Evolutionary conservation across 805 yeast species (phyloP).

Genomic region (Kodamaea hsintzibuensis): DNA sequence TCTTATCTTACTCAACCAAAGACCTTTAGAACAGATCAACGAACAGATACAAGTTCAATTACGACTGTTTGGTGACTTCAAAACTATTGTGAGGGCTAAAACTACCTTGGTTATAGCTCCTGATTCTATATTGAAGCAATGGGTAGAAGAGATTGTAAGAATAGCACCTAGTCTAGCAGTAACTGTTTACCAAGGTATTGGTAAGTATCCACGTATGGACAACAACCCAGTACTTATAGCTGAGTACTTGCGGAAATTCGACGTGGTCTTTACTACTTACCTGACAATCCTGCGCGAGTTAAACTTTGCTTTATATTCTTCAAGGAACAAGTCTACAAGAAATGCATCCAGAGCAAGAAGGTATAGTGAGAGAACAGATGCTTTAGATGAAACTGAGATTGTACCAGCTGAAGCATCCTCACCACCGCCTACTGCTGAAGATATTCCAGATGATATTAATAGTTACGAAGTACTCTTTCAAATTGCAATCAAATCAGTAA

Average conservation of each 20-base stretch:
- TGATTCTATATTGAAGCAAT: constrained; percentile 76
- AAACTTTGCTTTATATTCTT: constrained; percentile 74
- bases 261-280: constrained; percentile 82
- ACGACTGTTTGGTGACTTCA: constrained; percentile 40
- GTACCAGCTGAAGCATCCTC: neutral
- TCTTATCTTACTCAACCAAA: constrained; percentile 58
- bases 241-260: constrained; percentile 57
- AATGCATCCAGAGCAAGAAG: constrained; percentile 28
- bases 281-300: constrained; percentile 69
- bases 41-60: constrained; percentile 28
- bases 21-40: constrained; percentile 42
- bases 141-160: constrained; percentile 72
- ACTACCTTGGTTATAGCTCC: constrained; percentile 88
- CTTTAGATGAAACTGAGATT: neutral
- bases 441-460: constrained; percentile 18
- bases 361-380: neutral
- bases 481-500: constrained; percentile 21
- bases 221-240: constrained; percentile 48
- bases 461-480: constrained; percentile 28
- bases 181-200: constrained; percentile 62
- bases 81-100: constrained; percentile 51
- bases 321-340: constrained; percentile 52
- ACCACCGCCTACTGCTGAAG: constrained; percentile 23
- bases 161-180: constrained; percentile 62
- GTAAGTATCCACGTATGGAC: constrained; percentile 23